Base-by-base conservation (phyloP, 2,329 filamentous ascomycete genomes). In the Penicillium sp. region DNA sequence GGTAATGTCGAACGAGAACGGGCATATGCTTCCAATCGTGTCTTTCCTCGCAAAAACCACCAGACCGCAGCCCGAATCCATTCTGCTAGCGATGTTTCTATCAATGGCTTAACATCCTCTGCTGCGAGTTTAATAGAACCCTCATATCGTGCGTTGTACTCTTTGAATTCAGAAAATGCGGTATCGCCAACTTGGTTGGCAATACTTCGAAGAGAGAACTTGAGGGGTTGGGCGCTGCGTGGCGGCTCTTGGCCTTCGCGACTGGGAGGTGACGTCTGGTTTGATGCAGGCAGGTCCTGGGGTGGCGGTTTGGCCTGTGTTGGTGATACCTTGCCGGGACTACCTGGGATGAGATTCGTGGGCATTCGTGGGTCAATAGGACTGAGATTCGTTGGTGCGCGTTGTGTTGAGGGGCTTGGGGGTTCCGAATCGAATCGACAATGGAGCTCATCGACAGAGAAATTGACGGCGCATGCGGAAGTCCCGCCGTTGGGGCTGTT, bases 1-100 rank as follows among this genome's bases (percentile, higher is more conserved):
- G 64, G 51, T 78, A 72, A 4, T 72, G 71, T 61, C 74, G 80
- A 25, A 7, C 85, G 82, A 52, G 85, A 86, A 59, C 90, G 83
- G 47, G 96, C 86, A 39, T 88, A 81, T 13, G 78, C 75, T 72
- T 96, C 93, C 51, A 96, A 80, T 10, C 87, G 86, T 68, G 87
- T 85, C 60, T 92, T 87, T 21, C 92, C 93, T 65, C 86, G 89
- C 45, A 96, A 71, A 68, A 96, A 96, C 93, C 93, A 97, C 93
- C 93, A 97, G 0, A 90, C 79, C 4, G 86, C 87, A 25, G 87
- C 88, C 57, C 90, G 83, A 10, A 89, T 81, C 78, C 93, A 88
- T 59, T 91, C 85, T 47, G 82, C 80, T 0, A 88, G 81, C 0
- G 85, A 79, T 50, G 85, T 88, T 31, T 83, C 81, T 55, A 84